phyloP scores from a whole-genome alignment of 306 rosid genomes.

The Prunus mira region DNA sequence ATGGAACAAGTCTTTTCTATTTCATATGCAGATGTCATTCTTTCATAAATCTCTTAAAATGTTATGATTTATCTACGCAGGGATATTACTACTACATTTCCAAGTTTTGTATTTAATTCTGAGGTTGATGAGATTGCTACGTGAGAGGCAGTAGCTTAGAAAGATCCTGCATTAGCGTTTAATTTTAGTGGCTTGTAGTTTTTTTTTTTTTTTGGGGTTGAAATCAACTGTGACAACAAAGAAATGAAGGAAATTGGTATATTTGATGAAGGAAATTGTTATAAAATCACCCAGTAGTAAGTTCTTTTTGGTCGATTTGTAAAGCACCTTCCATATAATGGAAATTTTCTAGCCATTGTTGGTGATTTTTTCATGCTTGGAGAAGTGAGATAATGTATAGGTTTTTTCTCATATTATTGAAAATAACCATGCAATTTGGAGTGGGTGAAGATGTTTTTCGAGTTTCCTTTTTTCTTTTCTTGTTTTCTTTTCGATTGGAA shows the following conservation, averaged over 20 bases:
- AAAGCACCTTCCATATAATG: constrained; percentile 13
- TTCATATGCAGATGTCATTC: neutral
- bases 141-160: constrained; percentile 29
- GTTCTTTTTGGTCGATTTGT: constrained; percentile 6
- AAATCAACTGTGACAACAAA: neutral
- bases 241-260: neutral
- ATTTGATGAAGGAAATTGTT: neutral
- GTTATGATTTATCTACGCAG: constrained; percentile 38
- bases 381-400: neutral
- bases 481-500: no score
- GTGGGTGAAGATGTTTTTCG: no score
- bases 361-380: neutral
- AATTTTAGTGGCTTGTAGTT: neutral
- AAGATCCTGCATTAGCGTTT: constrained; percentile 17
- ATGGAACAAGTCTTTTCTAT: neutral
- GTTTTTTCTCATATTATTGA: neutral
- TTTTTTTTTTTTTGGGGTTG: neutral
- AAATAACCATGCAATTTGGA: no score
- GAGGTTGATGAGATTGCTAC: constrained; percentile 73
- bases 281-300: constrained; percentile 8
- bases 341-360: neutral
- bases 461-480: no score
- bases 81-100: constrained; percentile 83
- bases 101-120: constrained; percentile 86
- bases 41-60: neutral